A percentile compares a stretch with the other conserved stretches of the same genome.
Evolutionary conservation across 139 green algal genomes (phyloP).

Genomic region (Closterium sp.): DNA sequence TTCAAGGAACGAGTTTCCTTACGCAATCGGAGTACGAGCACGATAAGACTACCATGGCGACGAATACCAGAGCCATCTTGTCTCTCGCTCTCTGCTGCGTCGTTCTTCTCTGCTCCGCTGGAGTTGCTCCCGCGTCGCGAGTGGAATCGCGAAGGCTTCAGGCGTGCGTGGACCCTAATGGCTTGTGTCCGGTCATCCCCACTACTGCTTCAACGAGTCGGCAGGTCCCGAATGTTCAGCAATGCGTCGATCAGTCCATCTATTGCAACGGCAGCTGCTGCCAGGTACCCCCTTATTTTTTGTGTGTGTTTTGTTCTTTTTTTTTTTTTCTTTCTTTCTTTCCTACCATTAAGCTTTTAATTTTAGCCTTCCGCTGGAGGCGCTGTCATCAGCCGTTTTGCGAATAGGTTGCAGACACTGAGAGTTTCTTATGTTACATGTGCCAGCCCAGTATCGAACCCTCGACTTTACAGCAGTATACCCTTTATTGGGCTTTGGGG

Average conservation of each 20-base stretch:
- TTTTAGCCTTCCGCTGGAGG: no score
- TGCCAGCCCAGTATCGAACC: no score
- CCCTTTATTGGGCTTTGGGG: no score
- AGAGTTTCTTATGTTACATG: no score
- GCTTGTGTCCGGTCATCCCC: not conserved
- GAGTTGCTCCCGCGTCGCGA: not conserved
- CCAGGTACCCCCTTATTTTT: not conserved
- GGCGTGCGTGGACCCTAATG: not conserved
- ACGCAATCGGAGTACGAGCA: not conserved
- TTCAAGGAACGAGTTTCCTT: no score
- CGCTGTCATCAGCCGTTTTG: no score
- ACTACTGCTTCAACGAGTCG: not conserved
- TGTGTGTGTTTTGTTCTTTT: no score
- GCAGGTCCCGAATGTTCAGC: not conserved
- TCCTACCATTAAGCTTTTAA: no score
- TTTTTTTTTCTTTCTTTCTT: no score
- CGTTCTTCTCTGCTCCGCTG: not conserved
- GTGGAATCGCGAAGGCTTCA: not conserved
- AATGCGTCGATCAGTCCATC: not conserved
- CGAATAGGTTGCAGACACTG: no score
- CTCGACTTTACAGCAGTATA: no score
- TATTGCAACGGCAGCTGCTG: not conserved
- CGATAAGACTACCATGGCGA: not conserved
- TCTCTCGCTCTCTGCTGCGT: not conserved
- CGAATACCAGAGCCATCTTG: not conserved